Evolutionary conservation across 352 stramenopile genomes (phyloP).

Genomic region (Paralagenidium karlingii): DNA sequence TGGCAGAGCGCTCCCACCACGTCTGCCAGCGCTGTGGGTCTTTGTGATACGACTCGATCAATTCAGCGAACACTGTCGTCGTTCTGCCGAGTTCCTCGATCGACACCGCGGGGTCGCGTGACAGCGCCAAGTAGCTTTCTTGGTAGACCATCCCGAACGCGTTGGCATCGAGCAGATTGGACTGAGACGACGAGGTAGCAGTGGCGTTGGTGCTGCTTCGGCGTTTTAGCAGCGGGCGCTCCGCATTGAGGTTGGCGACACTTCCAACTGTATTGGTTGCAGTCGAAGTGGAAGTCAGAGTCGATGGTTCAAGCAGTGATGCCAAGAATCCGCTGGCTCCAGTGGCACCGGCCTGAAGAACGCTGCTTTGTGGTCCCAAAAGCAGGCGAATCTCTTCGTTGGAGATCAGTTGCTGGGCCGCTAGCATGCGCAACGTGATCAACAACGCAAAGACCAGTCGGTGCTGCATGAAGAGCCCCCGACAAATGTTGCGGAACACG

Average conservation of each 20-base stretch:
- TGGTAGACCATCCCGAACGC: conserved; percentile 43
- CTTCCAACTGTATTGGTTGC: too few species aligned
- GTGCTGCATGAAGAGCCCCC: conserved; percentile 50
- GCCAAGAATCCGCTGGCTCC: too few species aligned
- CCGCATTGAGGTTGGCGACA: too few species aligned
- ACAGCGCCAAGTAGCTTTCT: conserved; percentile 42
- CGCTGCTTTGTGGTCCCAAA: conserved; percentile 89
- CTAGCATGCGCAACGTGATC: conserved; percentile 32
- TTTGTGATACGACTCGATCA: conserved; percentile 28
- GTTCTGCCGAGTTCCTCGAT: too few species aligned
- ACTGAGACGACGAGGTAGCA: conserved; percentile 29
- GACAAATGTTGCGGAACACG: conserved; percentile 62
- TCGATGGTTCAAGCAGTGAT: too few species aligned
- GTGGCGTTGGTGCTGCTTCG: too few species aligned
- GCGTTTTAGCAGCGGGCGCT: too few species aligned
- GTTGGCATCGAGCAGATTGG: conserved; percentile 70
- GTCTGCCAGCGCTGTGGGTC: conserved; percentile 45
- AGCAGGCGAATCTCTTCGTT: conserved; percentile 15
- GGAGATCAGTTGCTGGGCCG: too few species aligned
- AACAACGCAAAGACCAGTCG: conserved; percentile 53
- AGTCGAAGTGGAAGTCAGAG: too few species aligned
- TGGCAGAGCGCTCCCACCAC: conserved; percentile 29
- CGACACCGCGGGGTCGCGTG: too few species aligned
- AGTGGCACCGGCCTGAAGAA: conserved; percentile 90
- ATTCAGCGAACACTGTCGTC: conserved; percentile 9